phyloP scores from a whole-genome alignment of 768 basidiomycete species.

The Punctularia strigosozonata region DNA sequence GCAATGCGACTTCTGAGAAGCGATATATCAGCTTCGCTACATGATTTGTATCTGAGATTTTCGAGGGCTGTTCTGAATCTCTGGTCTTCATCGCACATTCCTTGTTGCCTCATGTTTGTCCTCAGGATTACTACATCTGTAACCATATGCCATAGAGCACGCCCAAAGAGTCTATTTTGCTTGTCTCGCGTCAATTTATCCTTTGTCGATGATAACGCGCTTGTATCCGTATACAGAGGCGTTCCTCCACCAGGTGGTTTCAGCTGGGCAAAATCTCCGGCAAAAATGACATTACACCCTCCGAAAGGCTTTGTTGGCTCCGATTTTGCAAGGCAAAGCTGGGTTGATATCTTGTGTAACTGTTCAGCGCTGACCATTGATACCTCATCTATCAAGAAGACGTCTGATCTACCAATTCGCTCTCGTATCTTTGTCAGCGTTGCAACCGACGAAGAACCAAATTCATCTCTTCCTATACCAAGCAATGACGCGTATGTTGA shows the following conservation, averaged over 20 bases:
- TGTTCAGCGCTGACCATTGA: constrained; percentile 6
- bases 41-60: constrained; percentile 27
- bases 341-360: constrained; percentile 1
- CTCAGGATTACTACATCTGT: not conserved
- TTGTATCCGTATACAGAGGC: not conserved
- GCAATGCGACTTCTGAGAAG: constrained; percentile 19
- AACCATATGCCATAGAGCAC: constrained; percentile 5
- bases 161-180: not conserved
- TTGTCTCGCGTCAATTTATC: not conserved
- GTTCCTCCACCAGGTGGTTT: constrained; percentile 1
- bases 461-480: not conserved
- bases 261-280: constrained; percentile 8
- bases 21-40: constrained; percentile 23
- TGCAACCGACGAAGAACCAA: not conserved
- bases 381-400: constrained; percentile 7
- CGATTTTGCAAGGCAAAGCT: constrained; percentile 2
- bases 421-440: not conserved
- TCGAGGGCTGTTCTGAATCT: constrained; percentile 10
- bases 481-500: constrained; percentile 4
- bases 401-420: not conserved
- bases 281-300: constrained; percentile 7
- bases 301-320: constrained; percentile 1
- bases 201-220: not conserved
- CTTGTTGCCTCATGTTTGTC: constrained; percentile 3
- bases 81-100: constrained; percentile 2